Evolutionary conservation across 2,329 filamentous ascomycete genomes (phyloP), one percentile per base, ranked within the genome.

Genomic region (Scopulariopsis brevicaulis): DNA sequence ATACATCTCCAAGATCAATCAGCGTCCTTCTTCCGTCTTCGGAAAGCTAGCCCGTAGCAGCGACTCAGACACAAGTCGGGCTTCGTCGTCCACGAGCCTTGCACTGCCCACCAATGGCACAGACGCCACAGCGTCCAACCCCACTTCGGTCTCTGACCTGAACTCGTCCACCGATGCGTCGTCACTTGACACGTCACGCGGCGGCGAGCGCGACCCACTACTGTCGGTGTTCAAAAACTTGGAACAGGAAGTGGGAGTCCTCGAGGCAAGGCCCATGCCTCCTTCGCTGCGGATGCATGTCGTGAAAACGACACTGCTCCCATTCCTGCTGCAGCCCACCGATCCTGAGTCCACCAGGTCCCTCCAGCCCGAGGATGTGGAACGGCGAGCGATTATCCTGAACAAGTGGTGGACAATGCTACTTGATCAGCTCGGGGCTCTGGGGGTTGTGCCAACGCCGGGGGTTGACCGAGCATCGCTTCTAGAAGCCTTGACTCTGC

Each of bases 391-490:
- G 2, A 84, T 84, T 52, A 89, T 95, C 54, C 73, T 96, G 59
- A 90, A 94, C 68, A 92, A 89, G 67, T 96, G 92, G 92, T 96
- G 92, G 92, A 86, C 79, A 51, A 85, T 83, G 1, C 75, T 96
- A 46, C 73, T 96, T 58, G 90, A 94, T 60, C 84, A 96, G 76
- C 80, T 96, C 25, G 85, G 91, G 63, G 87, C 87, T 35, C 81
- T 82, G 6, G 63, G 72, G 58, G 70, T 77, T 55, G 87, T 90
- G 65, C 86, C 87, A 3, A 85, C 96, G 15, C 85, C 90, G 1
- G 89, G 89, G 12, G 86, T 90, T n/a, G 92, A 96, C 66, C 80
- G 90, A 35, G 89, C 90, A 0, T 80, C 84, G 2, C 83, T 96
- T 51, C 79, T 96, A 35, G 91, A 96, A 66, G 87, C 84, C 5